Percentiles rank a stretch among this genome's conserved stretches.
These are phyloP conservation scores for Umbelopsis vinacea DNA, from an alignment of 192 early-diverging fungal species.

Conservation along the genomic window DNA sequence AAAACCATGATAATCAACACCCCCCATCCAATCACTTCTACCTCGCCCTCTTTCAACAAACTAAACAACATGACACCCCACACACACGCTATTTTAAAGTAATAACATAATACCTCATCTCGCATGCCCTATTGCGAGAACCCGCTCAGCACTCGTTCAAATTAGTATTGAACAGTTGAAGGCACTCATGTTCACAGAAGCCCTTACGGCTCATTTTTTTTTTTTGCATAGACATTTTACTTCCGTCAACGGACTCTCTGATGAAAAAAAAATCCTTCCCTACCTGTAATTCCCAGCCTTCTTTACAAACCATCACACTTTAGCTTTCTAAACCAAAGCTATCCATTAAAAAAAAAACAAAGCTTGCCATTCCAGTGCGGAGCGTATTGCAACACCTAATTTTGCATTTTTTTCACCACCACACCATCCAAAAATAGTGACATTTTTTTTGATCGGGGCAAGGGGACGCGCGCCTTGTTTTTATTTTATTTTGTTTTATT, in stretches of 20 bases:
- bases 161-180: too few relatives aligned
- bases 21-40: too few relatives aligned
- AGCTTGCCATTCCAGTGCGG: slow-evolving; percentile 1
- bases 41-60: too few relatives aligned
- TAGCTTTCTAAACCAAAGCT: too few relatives aligned
- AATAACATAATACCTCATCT: too few relatives aligned
- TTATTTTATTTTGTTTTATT: too few relatives aligned
- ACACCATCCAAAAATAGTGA: slow-evolving; percentile 2
- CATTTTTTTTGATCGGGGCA: slow-evolving; percentile 1
- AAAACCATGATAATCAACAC: neutral
- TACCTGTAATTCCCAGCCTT: neutral
- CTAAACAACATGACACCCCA: neutral
- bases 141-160: too few relatives aligned
- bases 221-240: neutral
- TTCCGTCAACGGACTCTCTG: too few relatives aligned
- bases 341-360: slow-evolving; percentile 5
- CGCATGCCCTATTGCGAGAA: too few relatives aligned
- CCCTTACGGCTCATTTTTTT: neutral
- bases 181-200: neutral
- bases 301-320: neutral
- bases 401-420: neutral
- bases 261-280: too few relatives aligned
- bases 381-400: neutral
- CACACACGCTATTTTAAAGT: neutral
- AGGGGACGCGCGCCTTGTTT: slow-evolving; percentile 5